Conservation (phyloP, 2,329 filamentous ascomycete genomes). For the Ceratocystis eucalypticola region DNA sequence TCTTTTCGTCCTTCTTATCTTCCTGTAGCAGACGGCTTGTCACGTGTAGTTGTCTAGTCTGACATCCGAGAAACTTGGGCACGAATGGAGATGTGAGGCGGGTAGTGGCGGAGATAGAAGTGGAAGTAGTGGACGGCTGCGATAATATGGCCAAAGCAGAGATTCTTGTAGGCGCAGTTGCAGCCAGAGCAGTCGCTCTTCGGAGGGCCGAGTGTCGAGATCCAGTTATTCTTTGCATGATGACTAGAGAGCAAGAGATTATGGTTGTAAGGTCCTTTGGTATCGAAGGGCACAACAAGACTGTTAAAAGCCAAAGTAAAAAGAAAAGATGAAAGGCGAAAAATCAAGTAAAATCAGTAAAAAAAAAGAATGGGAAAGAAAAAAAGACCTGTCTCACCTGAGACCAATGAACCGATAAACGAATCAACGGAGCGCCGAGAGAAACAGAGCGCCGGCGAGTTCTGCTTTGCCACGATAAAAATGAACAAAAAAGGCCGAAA, state of each 20-base stretch:
- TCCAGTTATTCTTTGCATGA: constrained; percentile 16
- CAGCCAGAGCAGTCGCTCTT: constrained; percentile 18
- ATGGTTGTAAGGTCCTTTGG: constrained; percentile 1
- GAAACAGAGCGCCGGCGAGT: constrained; percentile 7
- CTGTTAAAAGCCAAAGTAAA: not conserved
- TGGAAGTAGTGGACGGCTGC: constrained; percentile 26
- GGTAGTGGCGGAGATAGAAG: constrained; percentile 26
- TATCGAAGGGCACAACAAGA: not conserved
- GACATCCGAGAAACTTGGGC: not conserved
- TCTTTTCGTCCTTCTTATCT: constrained; percentile 21
- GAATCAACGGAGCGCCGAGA: not conserved
- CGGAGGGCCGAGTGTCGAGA: constrained; percentile 10
- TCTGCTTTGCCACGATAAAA: constrained; percentile 11
- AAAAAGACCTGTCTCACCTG: not conserved
- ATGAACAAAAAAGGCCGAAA: constrained; percentile 15
- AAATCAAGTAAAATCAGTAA: not conserved
- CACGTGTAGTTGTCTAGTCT: constrained; percentile 23
- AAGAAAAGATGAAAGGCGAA: not conserved
- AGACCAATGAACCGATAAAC: not conserved
- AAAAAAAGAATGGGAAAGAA: not conserved
- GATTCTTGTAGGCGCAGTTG: constrained; percentile 29
- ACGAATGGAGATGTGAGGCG: constrained; percentile 30
- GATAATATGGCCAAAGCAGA: constrained; percentile 38
- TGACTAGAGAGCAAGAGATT: not conserved
- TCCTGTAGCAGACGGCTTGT: constrained; percentile 21